Conservation (phyloP, 2,329 filamentous ascomycete genomes). For the Venturia pyrina region DNA sequence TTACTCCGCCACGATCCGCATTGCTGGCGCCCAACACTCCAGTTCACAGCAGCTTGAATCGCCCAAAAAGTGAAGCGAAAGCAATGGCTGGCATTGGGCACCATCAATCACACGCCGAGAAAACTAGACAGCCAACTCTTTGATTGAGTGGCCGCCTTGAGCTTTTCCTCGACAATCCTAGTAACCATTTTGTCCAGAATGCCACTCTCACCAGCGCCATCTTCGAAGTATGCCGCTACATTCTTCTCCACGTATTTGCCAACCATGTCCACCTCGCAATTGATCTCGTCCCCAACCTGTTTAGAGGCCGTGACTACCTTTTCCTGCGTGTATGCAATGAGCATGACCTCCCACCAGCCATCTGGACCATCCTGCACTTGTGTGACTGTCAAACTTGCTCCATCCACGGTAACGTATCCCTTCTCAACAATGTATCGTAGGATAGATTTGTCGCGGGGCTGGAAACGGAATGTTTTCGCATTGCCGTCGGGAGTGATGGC, state of each 20-base stretch:
- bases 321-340: slow-evolving; percentile 94
- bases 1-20: neutral
- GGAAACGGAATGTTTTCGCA: slow-evolving; percentile 75
- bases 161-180: slow-evolving; percentile 62
- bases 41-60: neutral
- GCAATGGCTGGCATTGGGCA: neutral
- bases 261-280: slow-evolving; percentile 86
- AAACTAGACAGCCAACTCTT: neutral
- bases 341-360: slow-evolving; percentile 92
- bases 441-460: slow-evolving; percentile 57
- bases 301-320: slow-evolving; percentile 76
- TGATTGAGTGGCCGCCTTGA: slow-evolving; percentile 32
- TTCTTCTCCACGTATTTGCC: slow-evolving; percentile 87
- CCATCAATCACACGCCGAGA: neutral
- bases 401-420: slow-evolving; percentile 89
- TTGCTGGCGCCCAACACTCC: neutral
- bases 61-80: neutral
- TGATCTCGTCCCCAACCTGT: slow-evolving; percentile 69
- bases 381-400: slow-evolving; percentile 88
- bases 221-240: slow-evolving; percentile 66
- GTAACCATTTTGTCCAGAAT: slow-evolving; percentile 46
- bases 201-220: slow-evolving; percentile 40
- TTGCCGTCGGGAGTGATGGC: slow-evolving; percentile 74
- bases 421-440: slow-evolving; percentile 90
- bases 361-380: slow-evolving; percentile 67